Conservation (phyloP, 1,139 yeast genomes). For the Lodderomyces jiufengensis region DNA sequence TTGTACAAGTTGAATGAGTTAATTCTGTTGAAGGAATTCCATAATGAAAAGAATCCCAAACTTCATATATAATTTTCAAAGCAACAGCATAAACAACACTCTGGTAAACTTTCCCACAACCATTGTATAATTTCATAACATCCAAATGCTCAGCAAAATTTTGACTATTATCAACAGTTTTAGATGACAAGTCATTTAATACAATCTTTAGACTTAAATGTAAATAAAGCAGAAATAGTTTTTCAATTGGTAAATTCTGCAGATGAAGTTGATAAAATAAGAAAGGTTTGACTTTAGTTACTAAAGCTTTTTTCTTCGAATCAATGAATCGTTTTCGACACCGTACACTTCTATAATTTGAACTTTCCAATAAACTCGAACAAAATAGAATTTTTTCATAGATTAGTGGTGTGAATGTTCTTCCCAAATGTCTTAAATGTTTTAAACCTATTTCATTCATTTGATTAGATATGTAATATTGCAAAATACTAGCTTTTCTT, state of each 20-base stretch:
- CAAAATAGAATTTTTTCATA: constrained; percentile 26
- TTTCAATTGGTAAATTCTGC: too few relatives aligned
- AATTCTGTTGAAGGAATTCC: neutral
- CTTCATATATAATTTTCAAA: constrained; percentile 1
- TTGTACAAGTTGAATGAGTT: too few relatives aligned
- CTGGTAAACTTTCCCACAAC: neutral
- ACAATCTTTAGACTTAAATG: too few relatives aligned
- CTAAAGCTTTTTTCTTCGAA: too few relatives aligned
- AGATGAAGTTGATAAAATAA: too few relatives aligned
- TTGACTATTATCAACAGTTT: constrained; percentile 1
- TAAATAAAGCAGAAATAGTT: too few relatives aligned
- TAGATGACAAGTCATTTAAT: too few relatives aligned
- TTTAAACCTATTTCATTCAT: constrained; percentile 17
- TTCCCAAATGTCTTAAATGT: neutral
- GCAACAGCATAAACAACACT: constrained; percentile 4
- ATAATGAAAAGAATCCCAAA: neutral
- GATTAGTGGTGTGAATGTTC: neutral
- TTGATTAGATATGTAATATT: constrained; percentile 13
- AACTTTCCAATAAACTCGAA: constrained; percentile 8
- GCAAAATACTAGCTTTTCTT: constrained; percentile 10
- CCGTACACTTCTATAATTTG: constrained; percentile 6
- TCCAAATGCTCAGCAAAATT: constrained; percentile 26
- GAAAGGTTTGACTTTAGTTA: too few relatives aligned
- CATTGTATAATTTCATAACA: constrained; percentile 23
- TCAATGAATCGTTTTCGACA: constrained; percentile 2